Evolutionary conservation across 176 grass and related monocot genomes (phyloP).

Genomic region (Triticum timopheevii): DNA sequence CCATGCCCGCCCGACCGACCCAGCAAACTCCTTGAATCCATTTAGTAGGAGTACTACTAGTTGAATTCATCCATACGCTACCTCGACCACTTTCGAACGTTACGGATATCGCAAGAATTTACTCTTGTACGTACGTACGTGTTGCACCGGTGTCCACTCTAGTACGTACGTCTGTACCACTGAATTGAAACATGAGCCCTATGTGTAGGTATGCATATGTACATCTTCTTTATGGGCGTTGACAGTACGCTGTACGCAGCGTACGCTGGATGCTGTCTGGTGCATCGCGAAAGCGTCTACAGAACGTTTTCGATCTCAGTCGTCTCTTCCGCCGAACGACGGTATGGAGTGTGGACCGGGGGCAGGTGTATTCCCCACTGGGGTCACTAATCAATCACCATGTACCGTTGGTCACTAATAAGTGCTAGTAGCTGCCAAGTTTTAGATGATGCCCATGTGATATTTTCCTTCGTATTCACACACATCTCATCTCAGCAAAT

Average conservation of each 20-base stretch:
- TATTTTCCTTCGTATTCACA: background rate
- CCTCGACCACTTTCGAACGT: background rate
- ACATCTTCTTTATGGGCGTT: background rate
- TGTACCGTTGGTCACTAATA: background rate
- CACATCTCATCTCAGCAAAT: background rate
- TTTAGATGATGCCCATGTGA: background rate
- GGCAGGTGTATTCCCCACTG: background rate
- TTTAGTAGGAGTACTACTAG: background rate
- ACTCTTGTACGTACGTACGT: background rate
- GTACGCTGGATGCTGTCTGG: background rate
- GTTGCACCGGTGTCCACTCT: background rate
- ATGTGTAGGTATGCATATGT: background rate
- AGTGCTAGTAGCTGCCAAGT: background rate
- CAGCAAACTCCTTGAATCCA: background rate
- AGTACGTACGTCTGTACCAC: background rate
- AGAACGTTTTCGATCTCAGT: background rate
- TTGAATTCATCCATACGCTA: conserved; percentile 34
- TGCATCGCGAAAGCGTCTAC: background rate
- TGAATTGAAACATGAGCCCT: background rate
- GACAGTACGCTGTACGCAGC: background rate
- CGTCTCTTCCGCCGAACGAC: background rate
- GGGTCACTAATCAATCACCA: background rate
- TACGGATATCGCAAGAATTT: background rate
- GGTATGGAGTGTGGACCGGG: background rate
- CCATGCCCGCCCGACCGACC: background rate